These are phyloP conservation scores for Microdochium nivale DNA, from an alignment of 2,329 filamentous ascomycete genomes.

Conservation along the genomic window DNA sequence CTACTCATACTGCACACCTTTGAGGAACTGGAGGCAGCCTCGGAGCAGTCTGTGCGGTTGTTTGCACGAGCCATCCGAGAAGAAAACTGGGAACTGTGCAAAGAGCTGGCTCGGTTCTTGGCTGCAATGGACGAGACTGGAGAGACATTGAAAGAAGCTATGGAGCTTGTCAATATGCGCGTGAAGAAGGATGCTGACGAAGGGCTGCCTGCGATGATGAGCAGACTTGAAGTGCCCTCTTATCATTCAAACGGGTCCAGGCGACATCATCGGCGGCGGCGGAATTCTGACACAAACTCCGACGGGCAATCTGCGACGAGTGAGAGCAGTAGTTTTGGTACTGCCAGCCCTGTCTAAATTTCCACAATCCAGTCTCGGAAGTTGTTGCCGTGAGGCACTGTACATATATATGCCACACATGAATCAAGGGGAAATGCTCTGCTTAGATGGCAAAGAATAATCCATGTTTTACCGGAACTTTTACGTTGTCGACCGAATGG, in stretches of 20 bases:
- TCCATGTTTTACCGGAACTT: too few relatives aligned
- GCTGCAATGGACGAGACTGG: constrained; percentile 87
- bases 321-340: constrained; percentile 19
- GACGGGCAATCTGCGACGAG: constrained; percentile 17
- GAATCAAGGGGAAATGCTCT: background rate
- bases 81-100: constrained; percentile 91
- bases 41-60: constrained; percentile 72
- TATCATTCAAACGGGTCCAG: constrained; percentile 15
- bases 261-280: constrained; percentile 8
- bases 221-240: constrained; percentile 21
- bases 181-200: constrained; percentile 23
- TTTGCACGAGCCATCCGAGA: constrained; percentile 74
- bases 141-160: constrained; percentile 64
- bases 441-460: too few relatives aligned
- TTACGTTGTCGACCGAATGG: too few relatives aligned
- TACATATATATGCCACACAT: too few relatives aligned
- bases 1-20: constrained; percentile 87
- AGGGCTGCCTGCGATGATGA: constrained; percentile 14
- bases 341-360: constrained; percentile 17
- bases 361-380: background rate
- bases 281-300: constrained; percentile 19
- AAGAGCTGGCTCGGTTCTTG: constrained; percentile 88
- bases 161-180: constrained; percentile 49
- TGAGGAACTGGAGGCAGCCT: constrained; percentile 59
- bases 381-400: background rate